Evolutionary conservation across 305 asterid species (phyloP), one percentile per base, ranked within the genome.

Genomic region (Fraxinus dipetala): DNA sequence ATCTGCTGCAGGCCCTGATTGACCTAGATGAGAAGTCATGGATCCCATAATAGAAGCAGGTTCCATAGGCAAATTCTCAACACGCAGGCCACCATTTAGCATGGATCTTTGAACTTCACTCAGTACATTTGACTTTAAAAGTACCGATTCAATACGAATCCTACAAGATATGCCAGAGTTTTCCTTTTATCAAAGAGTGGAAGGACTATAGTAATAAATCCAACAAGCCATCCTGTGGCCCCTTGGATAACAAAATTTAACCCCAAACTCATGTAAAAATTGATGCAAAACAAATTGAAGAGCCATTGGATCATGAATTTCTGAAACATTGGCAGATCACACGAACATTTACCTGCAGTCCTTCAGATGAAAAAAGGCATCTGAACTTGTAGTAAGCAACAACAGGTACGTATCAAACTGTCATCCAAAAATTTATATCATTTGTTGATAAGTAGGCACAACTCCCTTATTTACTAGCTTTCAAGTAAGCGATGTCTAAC

Each of bases 41-140:
- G 92, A 86, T 80, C 91, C 94, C 82, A 93, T 85, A 78, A 82
- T 90, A 82, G 97, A 85, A 83, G 89, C 88, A 79, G 90, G 86
- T 80, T 91, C 95, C 26, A 85, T 59, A 73, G 92, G 91, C 87
- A 95, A 89, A 85, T 92, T 93, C 89, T 91, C 97, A 65, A 95
- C 90, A 85, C 81, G 97, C 97, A 95, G 85, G 86, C 98, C 97
- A 70, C 98, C 97, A 84, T 92, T 93, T 70, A 89, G 82, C 90
- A 92, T 81, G 80, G 99, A 96, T 89, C 95, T 91, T 87, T 96
- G 97, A 86, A 91, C 97, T 91, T 95, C 99, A 83, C 86, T 88
- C 26, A 96, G 91, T 73, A 95, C 93, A 91, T 95, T 95, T 85
- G 98, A 95, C 86, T 92, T 93, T 89, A 79, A 73, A 82, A 96